Evolutionary conservation across 2,329 filamentous ascomycete genomes (phyloP).

Genomic region (Phialocephala sp.): DNA sequence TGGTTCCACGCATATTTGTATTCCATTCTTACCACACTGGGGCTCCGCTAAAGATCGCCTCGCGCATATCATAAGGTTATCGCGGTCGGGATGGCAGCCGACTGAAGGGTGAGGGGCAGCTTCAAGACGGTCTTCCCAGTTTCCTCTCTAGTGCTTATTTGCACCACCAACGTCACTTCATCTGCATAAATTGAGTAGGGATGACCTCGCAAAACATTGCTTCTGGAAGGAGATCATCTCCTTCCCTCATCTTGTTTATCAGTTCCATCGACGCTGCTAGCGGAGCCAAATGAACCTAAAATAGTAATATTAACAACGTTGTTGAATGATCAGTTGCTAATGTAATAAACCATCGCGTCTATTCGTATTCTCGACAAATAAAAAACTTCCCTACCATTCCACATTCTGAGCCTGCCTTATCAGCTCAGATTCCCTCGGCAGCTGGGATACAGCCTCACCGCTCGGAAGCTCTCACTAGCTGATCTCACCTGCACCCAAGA

Average conservation of each 20-base stretch:
- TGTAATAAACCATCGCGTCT: constrained; percentile 5
- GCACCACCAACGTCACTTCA: background rate
- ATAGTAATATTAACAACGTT: background rate
- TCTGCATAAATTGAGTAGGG: background rate
- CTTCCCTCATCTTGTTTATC: background rate
- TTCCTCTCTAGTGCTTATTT: constrained; percentile 3
- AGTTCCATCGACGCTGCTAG: background rate
- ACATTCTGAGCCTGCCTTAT: background rate
- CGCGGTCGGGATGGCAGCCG: background rate
- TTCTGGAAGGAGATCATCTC: background rate
- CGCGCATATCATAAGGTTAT: background rate
- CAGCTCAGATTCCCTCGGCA: background rate
- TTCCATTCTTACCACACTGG: background rate
- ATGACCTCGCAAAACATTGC: background rate
- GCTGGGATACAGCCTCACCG: too few species aligned
- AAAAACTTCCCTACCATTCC: background rate
- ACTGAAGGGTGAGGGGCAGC: background rate
- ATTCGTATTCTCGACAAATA: background rate
- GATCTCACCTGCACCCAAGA: too few species aligned
- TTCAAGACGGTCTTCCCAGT: background rate
- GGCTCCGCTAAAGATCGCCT: background rate
- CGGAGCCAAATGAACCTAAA: background rate
- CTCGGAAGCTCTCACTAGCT: too few species aligned
- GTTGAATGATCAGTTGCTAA: background rate
- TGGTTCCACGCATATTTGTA: background rate